phyloP scores from a whole-genome alignment of 2,329 filamentous ascomycete species.

The Immersiporthe knoxdaviesiana region DNA sequence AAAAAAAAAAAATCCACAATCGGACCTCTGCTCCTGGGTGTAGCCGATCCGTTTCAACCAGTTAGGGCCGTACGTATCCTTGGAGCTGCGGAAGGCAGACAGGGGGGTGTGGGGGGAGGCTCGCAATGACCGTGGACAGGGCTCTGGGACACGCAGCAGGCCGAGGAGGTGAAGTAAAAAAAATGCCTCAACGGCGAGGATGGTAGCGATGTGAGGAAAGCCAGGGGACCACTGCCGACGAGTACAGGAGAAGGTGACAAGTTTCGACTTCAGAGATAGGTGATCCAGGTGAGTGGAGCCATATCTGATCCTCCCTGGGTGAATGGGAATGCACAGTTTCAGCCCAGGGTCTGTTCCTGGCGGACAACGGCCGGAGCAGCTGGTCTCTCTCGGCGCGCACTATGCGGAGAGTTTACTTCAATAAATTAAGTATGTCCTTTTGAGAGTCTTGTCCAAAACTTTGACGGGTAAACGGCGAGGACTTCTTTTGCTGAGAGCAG shows the following conservation, averaged over 20 bases:
- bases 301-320: constrained; percentile 22
- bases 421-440: neutral
- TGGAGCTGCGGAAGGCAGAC: constrained; percentile 15
- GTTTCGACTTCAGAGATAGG: constrained; percentile 29
- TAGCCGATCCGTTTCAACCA: constrained; percentile 28
- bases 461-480: constrained; percentile 7
- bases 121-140: constrained; percentile 9
- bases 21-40: constrained; percentile 23
- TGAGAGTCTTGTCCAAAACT: constrained; percentile 9
- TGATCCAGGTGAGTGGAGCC: constrained; percentile 28
- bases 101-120: constrained; percentile 13
- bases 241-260: constrained; percentile 12
- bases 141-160: neutral
- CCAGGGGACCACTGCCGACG: constrained; percentile 16
- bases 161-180: constrained; percentile 9
- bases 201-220: constrained; percentile 17
- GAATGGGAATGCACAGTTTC: constrained; percentile 26
- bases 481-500: constrained; percentile 6
- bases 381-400: neutral
- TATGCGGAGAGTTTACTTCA: neutral
- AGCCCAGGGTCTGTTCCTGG: constrained; percentile 19
- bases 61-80: constrained; percentile 22
- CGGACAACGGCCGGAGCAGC: constrained; percentile 4
- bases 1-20: neutral
- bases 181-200: constrained; percentile 28